A percentile compares a stretch with the other conserved stretches of the same genome.
phyloP scores from a whole-genome alignment of 208 protist species.

The Herpetomonas muscarum region DNA sequence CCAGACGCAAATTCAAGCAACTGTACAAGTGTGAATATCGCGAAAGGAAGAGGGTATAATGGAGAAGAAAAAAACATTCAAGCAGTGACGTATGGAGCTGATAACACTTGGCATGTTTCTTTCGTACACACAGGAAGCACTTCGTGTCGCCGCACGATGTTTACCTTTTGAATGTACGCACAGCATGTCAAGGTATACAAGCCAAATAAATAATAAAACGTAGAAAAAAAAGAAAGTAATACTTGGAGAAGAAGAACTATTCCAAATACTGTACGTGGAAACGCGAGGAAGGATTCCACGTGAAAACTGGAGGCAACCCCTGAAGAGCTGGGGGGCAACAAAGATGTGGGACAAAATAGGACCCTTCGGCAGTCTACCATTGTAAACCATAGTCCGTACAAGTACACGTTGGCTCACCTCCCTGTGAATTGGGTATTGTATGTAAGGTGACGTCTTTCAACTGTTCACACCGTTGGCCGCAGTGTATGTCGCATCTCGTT shows the following conservation, averaged over 20 bases:
- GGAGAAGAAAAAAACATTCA: not conserved
- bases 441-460: not conserved
- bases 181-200: not conserved
- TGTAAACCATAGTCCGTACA: not conserved
- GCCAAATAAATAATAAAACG: not conserved
- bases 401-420: not conserved
- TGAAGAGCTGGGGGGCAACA: no score
- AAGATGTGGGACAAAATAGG: no score
- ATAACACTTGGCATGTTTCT: not conserved
- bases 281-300: not conserved
- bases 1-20: not conserved
- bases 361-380: no score
- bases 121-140: not conserved
- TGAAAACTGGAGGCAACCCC: not conserved
- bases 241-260: not conserved
- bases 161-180: not conserved
- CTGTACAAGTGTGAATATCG: not conserved
- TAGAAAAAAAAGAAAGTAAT: not conserved
- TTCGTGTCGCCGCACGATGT: no score
- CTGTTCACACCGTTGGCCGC: not conserved
- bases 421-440: not conserved
- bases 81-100: not conserved
- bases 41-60: not conserved
- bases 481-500: no score
- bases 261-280: not conserved